These are phyloP conservation scores for Echeveria elegans DNA, from an alignment of 164 flowering plant species.

Conservation along the genomic window DNA sequence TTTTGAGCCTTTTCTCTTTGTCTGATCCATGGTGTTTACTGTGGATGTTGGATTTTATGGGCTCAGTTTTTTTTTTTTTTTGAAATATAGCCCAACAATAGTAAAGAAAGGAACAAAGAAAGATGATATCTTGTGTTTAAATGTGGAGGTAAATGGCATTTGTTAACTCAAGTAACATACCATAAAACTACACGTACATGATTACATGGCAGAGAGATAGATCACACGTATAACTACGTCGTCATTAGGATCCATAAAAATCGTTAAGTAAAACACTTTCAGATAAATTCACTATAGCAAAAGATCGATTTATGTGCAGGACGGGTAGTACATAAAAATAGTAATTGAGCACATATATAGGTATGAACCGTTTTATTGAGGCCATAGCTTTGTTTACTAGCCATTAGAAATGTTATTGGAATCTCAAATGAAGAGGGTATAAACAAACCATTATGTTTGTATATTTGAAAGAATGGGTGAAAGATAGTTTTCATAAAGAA, in stretches of 20 bases:
- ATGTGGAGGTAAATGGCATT: too few relatives aligned
- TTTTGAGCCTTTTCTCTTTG: constrained; percentile 5
- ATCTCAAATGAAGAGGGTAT: constrained; percentile 7
- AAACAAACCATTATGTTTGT: not conserved
- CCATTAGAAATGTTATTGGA: not conserved
- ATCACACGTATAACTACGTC: too few relatives aligned
- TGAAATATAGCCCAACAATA: constrained; percentile 2
- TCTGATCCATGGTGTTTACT: constrained; percentile 4
- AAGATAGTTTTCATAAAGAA: constrained; percentile 5
- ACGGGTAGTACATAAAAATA: too few relatives aligned
- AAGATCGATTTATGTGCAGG: too few relatives aligned
- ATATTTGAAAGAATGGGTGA: constrained; percentile 5
- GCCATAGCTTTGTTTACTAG: not conserved
- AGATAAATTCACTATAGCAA: too few relatives aligned
- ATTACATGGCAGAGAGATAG: not conserved
- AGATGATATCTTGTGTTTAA: too few relatives aligned
- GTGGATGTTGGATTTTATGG: not conserved
- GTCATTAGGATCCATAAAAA: too few relatives aligned
- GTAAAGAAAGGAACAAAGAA: not conserved
- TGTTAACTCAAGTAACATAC: too few relatives aligned
- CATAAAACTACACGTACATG: not conserved
- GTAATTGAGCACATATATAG: not conserved
- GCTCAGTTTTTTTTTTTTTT: not conserved
- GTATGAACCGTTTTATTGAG: not conserved
- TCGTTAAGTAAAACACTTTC: too few relatives aligned